A percentile compares a stretch with the other conserved stretches of the same genome.
Evolutionary conservation across 768 basidiomycete genomes (phyloP).

Genomic region (Basidioascus undulatus): DNA sequence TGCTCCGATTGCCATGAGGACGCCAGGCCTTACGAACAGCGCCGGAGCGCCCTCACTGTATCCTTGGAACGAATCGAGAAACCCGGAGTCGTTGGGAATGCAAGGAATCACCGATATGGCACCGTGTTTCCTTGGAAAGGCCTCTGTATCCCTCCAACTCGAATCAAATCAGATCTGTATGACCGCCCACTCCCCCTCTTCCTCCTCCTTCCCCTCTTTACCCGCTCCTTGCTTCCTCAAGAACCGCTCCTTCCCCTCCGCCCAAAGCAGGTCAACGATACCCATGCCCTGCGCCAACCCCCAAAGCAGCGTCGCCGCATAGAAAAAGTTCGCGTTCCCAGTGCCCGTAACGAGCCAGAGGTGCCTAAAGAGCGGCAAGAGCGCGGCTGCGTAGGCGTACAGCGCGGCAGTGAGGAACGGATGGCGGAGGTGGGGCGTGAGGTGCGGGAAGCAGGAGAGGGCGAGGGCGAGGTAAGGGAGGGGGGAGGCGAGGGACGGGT

Average conservation of each 20-base stretch:
- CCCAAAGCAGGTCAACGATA: conserved; percentile 55
- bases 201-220: conserved; percentile 27
- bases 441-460: background rate
- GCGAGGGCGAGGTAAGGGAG: conserved; percentile 58
- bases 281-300: conserved; percentile 69
- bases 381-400: conserved; percentile 56
- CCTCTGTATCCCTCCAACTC: too few relatives aligned
- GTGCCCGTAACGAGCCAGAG: conserved; percentile 79
- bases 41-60: too few relatives aligned
- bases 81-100: too few relatives aligned
- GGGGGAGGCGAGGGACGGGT: conserved; percentile 71
- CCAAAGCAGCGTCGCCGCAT: conserved; percentile 82
- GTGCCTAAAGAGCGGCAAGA: conserved; percentile 74
- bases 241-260: conserved; percentile 52
- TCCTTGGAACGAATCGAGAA: too few relatives aligned
- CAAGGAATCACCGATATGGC: too few relatives aligned
- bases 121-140: too few relatives aligned
- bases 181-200: conserved; percentile 9
- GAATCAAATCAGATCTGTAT: too few relatives aligned
- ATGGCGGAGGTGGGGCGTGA: conserved; percentile 38
- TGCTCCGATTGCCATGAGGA: too few relatives aligned
- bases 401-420: conserved; percentile 62
- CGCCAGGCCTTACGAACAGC: too few relatives aligned
- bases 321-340: conserved; percentile 96
- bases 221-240: conserved; percentile 27